Conservation (phyloP, 2,329 filamentous ascomycete species). For the Amphichorda felina region DNA sequence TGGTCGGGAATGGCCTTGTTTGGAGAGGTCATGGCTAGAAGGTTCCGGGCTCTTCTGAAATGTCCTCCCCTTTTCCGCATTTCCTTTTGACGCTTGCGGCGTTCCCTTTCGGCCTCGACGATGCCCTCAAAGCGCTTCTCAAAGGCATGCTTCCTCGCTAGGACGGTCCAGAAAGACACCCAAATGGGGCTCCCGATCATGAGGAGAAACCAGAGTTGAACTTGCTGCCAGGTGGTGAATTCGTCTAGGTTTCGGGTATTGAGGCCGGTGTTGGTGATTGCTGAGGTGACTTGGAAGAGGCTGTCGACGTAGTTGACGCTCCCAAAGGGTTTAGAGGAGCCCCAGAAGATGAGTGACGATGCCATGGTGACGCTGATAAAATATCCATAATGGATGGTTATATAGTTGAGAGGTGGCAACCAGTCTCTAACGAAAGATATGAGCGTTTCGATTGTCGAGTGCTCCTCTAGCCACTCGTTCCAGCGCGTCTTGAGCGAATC, state of each 20-base stretch:
- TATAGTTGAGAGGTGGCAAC: slow-evolving; percentile 42
- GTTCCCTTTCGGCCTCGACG: slow-evolving; percentile 26
- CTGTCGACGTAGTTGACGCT: slow-evolving; percentile 50
- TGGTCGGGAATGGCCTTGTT: too few relatives aligned
- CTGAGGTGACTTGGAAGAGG: slow-evolving; percentile 54
- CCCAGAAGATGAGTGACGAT: slow-evolving; percentile 50
- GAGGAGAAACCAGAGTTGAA: slow-evolving; percentile 52
- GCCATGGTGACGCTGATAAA: slow-evolving; percentile 46
- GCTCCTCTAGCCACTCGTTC: slow-evolving; percentile 3
- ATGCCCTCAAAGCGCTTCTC: slow-evolving; percentile 46
- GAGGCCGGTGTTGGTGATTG: slow-evolving; percentile 53
- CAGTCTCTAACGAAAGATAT: not conserved
- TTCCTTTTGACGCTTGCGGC: slow-evolving; percentile 16
- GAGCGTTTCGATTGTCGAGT: not conserved
- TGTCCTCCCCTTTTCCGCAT: slow-evolving; percentile 8
- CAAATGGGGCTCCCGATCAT: slow-evolving; percentile 56
- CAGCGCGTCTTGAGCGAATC: slow-evolving; percentile 1
- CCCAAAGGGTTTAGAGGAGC: slow-evolving; percentile 33
- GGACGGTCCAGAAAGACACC: slow-evolving; percentile 52
- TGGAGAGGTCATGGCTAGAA: slow-evolving; percentile 1
- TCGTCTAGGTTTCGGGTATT: slow-evolving; percentile 55
- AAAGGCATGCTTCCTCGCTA: slow-evolving; percentile 48
- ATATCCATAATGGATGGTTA: slow-evolving; percentile 56
- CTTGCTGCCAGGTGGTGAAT: slow-evolving; percentile 57
- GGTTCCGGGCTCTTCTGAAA: slow-evolving; percentile 4